Evolutionary conservation across 75 land plant species (phyloP), one percentile per base, ranked within the genome.

Genomic region (Selaginella tamariscina): DNA sequence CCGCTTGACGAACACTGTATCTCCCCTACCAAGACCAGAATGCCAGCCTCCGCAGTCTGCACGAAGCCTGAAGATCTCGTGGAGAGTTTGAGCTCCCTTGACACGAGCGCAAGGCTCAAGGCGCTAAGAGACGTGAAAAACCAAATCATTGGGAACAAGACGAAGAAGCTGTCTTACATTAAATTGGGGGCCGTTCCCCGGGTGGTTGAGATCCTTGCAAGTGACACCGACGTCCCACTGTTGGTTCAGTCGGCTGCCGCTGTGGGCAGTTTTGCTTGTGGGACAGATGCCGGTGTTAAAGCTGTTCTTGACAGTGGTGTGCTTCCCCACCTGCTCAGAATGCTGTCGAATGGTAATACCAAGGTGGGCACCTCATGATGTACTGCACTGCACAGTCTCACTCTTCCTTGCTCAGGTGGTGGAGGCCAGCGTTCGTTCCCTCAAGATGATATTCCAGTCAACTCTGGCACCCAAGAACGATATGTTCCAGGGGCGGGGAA

Each of bases 141-240:
- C 72, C 94, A 89, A 68, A 92, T 92, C 64, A 92, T 92, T 31
- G 97, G 97, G 9, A 92, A 92, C 75, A 82, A 77, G 30, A 89
- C 94, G 30, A 92, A 89, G 76, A 92, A 92, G 77, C 87, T 86
- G 55, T 63, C 81, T 15, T 92, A 78, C 80, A 72, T 89, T 56
- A 80, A 82, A 62, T 79, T 92, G 69, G 94, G 89, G 26, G 90
- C 90, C 21, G 89, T 92, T 56, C 86, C 97, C 28, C 64, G 77
- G 32, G 83, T 92, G 2, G 85, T 83, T 69, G 72, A 81, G 56
- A 77, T 82, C 49, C 78, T 91, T n/a, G 72, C 87, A 30, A 73
- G 82, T 33, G 78, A 70, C 66, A 33, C 75, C 2, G 79, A 68
- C 31, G 44, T 80, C 28, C 71, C 86, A 11, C 28, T 91, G 18